Percentiles rank a stretch among this genome's conserved stretches.
Evolutionary conservation across 352 stramenopile genomes (phyloP).

Genomic region (Globisporangium viniferum): DNA sequence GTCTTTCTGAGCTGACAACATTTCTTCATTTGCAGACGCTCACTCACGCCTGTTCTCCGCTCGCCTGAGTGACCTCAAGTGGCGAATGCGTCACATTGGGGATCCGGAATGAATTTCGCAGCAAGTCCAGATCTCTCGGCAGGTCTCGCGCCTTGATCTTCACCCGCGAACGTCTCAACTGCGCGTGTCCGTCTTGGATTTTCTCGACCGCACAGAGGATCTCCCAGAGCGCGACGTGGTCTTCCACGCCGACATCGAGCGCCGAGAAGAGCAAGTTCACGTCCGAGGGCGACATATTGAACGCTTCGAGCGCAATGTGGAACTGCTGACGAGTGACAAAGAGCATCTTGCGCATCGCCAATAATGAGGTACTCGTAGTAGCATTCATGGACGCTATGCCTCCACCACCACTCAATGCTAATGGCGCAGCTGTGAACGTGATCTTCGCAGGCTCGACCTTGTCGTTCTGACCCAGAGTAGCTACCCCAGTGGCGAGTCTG

Average conservation of each 20-base stretch:
- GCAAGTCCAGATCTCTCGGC: constrained; percentile 34
- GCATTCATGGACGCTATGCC: neutral
- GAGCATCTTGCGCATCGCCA: constrained; percentile 29
- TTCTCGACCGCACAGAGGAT: constrained; percentile 38
- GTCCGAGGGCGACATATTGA: constrained; percentile 37
- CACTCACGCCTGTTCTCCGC: neutral
- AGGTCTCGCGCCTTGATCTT: constrained; percentile 37
- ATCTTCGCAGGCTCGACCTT: neutral
- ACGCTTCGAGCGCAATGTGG: constrained; percentile 54
- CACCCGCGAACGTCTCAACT: constrained; percentile 41
- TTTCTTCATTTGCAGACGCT: neutral
- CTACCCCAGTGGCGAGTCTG: neutral
- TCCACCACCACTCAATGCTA: neutral
- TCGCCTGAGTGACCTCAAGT: neutral
- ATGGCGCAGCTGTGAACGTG: constrained; percentile 1
- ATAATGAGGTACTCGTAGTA: constrained; percentile 13
- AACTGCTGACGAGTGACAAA: constrained; percentile 55
- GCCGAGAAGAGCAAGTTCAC: constrained; percentile 65
- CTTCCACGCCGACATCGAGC: constrained; percentile 49
- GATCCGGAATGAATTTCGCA: constrained; percentile 22
- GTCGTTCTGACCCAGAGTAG: neutral
- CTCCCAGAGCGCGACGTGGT: constrained; percentile 47
- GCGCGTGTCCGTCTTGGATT: constrained; percentile 44
- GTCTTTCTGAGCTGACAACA: neutral
- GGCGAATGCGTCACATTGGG: constrained; percentile 9